phyloP scores from a whole-genome alignment of 805 yeast genomes.

The Yamadazyma akitaensis region DNA sequence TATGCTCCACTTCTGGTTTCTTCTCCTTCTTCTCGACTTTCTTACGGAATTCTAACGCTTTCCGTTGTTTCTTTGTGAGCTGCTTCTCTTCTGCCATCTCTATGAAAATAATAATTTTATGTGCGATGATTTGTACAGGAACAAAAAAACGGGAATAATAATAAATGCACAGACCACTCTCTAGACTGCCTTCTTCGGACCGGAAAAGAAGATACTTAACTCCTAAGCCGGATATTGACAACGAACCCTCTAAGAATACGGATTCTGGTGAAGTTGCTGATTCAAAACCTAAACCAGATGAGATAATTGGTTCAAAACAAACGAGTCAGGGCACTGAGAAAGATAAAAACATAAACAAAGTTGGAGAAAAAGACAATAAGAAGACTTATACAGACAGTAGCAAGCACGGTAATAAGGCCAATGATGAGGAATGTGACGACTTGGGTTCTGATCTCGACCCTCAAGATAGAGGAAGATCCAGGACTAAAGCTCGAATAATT shows the following conservation, averaged over 20 bases:
- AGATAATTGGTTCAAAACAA: neutral
- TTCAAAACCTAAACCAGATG: neutral
- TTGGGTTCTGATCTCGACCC: slow-evolving; percentile 14
- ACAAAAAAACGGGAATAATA: neutral
- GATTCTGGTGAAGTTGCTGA: neutral
- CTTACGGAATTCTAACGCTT: slow-evolving; percentile 58
- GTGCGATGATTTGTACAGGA: slow-evolving; percentile 9
- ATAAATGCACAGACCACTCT: slow-evolving; percentile 5
- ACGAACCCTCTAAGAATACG: neutral
- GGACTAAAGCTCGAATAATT: slow-evolving; percentile 19
- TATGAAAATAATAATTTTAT: neutral
- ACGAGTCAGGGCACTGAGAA: neutral
- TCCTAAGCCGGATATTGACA: neutral
- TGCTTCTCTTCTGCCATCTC: slow-evolving; percentile 27
- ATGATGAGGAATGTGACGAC: slow-evolving; percentile 12
- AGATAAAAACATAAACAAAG: neutral
- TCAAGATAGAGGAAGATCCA: slow-evolving; percentile 15
- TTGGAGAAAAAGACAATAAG: neutral
- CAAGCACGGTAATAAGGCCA: neutral
- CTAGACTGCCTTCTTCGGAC: slow-evolving; percentile 6
- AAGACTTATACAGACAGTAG: neutral
- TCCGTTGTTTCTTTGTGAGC: slow-evolving; percentile 62
- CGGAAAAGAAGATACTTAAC: slow-evolving; percentile 9
- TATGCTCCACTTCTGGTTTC: slow-evolving; percentile 29
- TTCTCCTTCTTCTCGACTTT: slow-evolving; percentile 35